Evolutionary conservation across 148 eudicot genomes (phyloP), one percentile per base, ranked within the genome.

Genomic region (Oxyria digyna): DNA sequence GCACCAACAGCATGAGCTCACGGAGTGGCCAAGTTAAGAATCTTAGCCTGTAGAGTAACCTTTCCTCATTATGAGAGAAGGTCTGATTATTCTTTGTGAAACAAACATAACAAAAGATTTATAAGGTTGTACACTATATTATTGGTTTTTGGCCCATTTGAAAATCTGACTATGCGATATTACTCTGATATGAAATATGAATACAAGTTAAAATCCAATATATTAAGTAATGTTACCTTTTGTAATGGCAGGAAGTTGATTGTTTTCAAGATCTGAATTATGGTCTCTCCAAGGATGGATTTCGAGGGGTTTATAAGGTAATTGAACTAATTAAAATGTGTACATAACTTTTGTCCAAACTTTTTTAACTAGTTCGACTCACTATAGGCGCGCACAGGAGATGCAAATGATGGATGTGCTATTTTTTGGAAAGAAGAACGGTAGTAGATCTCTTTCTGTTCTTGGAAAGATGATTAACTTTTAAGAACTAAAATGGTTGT

Each of bases 341-440:
- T 20, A 27, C 52, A 35, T 13, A 21, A 32, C 3, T 43, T 23
- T 2, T 33, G 40, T 50, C 33, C 64, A 52, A 17, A 31, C 20
- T 65, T 69, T 26, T 54, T 67, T 63, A 71, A 59, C 20, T 59
- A 15, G 15, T 59, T 24, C 14, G 6, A 59, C 65, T 59, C 8
- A 12, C 18, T 59, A 29, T 31, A 59, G 97, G 89, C 87, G 72
- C 96, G 97, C 40, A 83, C 89, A 3, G 97, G 96, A 42, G 94
- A 92, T 77, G 85, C 93, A 64, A 67, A 74, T 75, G 97, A 92
- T 82, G 97, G 97, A 18, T 89, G 96, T 83, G 93, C 96, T 24
- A 85, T 87, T 71, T 92, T 92, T 80, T 92, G 97, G 97, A 87
- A 87, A 73, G 69, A 70, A 42, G 78, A 87, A 70, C 69, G 80